phyloP scores from a whole-genome alignment of 2,329 filamentous ascomycete species.

The Scleromitrula shiraiana region DNA sequence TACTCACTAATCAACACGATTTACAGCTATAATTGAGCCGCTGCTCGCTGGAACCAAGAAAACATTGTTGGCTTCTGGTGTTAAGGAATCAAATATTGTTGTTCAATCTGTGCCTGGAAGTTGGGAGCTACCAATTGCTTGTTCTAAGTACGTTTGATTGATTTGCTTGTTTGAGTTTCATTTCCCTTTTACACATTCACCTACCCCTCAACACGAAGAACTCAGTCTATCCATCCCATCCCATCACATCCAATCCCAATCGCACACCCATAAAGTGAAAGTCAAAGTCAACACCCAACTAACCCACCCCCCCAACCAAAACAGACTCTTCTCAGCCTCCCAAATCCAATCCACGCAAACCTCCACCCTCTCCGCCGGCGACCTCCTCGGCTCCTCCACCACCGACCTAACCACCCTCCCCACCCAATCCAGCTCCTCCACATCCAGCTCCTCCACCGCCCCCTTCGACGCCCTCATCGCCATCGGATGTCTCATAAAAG shows the following conservation, averaged over 20 bases:
- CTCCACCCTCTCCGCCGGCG: constrained; percentile 57
- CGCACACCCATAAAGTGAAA: too few relatives aligned
- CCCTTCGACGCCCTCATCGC: constrained; percentile 93
- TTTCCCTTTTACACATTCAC: too few relatives aligned
- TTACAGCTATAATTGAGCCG: constrained; percentile 66
- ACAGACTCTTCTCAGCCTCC: constrained; percentile 73
- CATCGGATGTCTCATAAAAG: constrained; percentile 94
- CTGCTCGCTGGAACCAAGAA: constrained; percentile 75
- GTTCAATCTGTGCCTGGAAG: constrained; percentile 85
- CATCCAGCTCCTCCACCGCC: constrained; percentile 37
- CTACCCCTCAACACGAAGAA: too few relatives aligned
- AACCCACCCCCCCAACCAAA: neutral
- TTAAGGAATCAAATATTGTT: constrained; percentile 81
- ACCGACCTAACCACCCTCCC: constrained; percentile 54
- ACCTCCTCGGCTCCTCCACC: constrained; percentile 63
- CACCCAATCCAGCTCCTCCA: constrained; percentile 34
- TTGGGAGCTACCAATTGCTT: constrained; percentile 89
- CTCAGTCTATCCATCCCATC: neutral
- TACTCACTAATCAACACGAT: constrained; percentile 6
- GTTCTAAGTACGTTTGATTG: constrained; percentile 36
- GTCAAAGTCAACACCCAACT: neutral
- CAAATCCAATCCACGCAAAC: constrained; percentile 68
- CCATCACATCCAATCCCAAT: constrained; percentile 31
- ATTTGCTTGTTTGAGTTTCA: too few relatives aligned
- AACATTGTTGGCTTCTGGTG: constrained; percentile 69